phyloP scores from a whole-genome alignment of 1,284 basidiomycete genomes.

The Volvariella surrecta region DNA sequence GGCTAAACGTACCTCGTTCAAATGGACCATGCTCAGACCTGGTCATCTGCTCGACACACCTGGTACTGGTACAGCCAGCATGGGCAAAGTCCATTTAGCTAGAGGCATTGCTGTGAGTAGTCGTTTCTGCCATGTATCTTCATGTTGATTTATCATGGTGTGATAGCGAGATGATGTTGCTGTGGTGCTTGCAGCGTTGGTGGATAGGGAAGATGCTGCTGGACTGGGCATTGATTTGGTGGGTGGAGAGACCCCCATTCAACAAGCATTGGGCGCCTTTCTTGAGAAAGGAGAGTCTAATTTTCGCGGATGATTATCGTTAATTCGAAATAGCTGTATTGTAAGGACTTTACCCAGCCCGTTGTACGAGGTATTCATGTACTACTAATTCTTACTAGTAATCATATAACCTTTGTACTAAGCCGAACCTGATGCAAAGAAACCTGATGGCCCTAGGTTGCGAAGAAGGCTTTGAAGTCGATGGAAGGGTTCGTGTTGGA shows the following conservation, averaged over 20 bases:
- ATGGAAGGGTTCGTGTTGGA: slow-evolving; percentile 83
- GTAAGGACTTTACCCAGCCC: too few species aligned
- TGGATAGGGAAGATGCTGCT: slow-evolving; percentile 47
- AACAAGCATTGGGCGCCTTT: slow-evolving; percentile 36
- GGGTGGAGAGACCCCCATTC: slow-evolving; percentile 45
- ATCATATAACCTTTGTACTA: too few species aligned
- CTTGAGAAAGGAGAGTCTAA: slow-evolving; percentile 44
- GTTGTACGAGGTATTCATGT: too few species aligned
- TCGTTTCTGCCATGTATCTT: background rate
- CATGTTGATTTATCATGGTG: background rate
- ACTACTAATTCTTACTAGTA: too few species aligned
- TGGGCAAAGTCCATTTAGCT: slow-evolving; percentile 34
- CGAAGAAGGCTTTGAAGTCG: slow-evolving; percentile 69
- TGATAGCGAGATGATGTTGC: slow-evolving; percentile 58
- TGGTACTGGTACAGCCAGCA: background rate
- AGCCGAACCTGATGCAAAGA: slow-evolving; percentile 83
- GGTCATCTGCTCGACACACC: background rate
- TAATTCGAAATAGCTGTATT: too few species aligned
- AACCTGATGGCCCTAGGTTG: slow-evolving; percentile 42
- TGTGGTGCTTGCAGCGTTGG: slow-evolving; percentile 38
- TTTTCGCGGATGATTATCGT: slow-evolving; percentile 35
- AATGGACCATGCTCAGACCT: background rate
- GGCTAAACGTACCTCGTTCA: background rate
- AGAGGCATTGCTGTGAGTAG: slow-evolving; percentile 40
- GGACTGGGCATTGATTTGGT: slow-evolving; percentile 59